Evolutionary conservation across 768 basidiomycete genomes (phyloP).

Genomic region (Paxillus ammoniavirescens): DNA sequence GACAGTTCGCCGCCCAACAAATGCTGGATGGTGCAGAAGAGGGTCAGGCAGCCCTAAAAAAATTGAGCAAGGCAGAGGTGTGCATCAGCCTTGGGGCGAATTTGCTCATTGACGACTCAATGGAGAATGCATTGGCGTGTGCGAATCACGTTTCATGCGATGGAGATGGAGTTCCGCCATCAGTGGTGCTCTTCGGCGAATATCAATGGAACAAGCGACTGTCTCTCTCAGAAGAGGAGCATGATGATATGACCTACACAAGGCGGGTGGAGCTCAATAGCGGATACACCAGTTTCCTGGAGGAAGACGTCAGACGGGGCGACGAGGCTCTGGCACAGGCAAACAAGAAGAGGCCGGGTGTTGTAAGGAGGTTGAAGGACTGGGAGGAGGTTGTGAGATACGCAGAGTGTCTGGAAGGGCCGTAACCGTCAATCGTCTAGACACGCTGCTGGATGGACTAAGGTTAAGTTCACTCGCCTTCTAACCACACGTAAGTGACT

Average conservation of each 20-base stretch:
- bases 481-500: background rate
- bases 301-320: conserved; percentile 36
- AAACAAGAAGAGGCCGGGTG: conserved; percentile 36
- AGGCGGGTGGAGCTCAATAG: conserved; percentile 43
- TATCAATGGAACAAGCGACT: conserved; percentile 74
- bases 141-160: conserved; percentile 29
- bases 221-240: conserved; percentile 43
- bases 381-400: conserved; percentile 60
- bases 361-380: conserved; percentile 52
- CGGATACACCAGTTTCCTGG: conserved; percentile 55
- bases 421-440: background rate
- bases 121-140: conserved; percentile 72
- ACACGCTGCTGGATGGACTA: background rate
- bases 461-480: background rate
- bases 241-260: conserved; percentile 55
- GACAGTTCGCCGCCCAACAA: conserved; percentile 61
- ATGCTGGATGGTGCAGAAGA: conserved; percentile 15
- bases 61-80: conserved; percentile 71
- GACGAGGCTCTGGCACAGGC: conserved; percentile 45
- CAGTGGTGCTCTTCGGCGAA: conserved; percentile 70
- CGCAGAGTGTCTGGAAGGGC: conserved; percentile 31
- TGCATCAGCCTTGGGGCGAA: conserved; percentile 61
- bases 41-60: conserved; percentile 43
- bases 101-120: conserved; percentile 76
- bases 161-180: conserved; percentile 34